These are phyloP conservation scores for Ustilago nuda DNA, from an alignment of 1,284 basidiomycete genomes.

Conservation along the genomic window DNA sequence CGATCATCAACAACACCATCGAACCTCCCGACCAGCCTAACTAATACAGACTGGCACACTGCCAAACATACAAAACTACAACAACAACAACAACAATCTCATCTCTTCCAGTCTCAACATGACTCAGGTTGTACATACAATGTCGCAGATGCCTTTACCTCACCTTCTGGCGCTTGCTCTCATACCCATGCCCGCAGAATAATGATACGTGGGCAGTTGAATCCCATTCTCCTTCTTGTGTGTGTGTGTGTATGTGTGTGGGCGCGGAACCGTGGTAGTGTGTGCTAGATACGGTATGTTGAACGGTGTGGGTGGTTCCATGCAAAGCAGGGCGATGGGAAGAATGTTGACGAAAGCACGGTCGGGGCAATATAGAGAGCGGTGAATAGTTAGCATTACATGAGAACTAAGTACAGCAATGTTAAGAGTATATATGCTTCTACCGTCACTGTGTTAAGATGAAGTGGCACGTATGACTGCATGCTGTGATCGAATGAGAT, in stretches of 20 bases:
- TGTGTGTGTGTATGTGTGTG: background rate
- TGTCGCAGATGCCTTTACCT: background rate
- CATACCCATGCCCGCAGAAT: background rate
- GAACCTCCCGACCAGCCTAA: background rate
- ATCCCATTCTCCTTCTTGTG: background rate
- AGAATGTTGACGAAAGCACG: background rate
- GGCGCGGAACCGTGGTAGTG: no score
- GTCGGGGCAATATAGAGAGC: no score
- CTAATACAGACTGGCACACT: background rate
- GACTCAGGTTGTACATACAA: background rate
- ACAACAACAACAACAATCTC: background rate
- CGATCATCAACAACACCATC: background rate
- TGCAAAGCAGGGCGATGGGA: background rate
- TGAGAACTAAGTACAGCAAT: no score
- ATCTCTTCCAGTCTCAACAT: background rate
- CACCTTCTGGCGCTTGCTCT: background rate
- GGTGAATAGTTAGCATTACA: no score
- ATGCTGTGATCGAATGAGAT: no score
- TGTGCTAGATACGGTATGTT: no score
- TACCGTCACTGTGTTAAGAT: no score
- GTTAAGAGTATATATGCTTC: no score
- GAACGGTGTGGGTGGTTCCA: no score
- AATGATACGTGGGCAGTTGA: background rate
- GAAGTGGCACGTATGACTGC: no score
- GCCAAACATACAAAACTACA: background rate